Evolutionary conservation across 2,329 filamentous ascomycete species (phyloP), one percentile per base, ranked within the genome.

Genomic region (Pseudonectria buxi): DNA sequence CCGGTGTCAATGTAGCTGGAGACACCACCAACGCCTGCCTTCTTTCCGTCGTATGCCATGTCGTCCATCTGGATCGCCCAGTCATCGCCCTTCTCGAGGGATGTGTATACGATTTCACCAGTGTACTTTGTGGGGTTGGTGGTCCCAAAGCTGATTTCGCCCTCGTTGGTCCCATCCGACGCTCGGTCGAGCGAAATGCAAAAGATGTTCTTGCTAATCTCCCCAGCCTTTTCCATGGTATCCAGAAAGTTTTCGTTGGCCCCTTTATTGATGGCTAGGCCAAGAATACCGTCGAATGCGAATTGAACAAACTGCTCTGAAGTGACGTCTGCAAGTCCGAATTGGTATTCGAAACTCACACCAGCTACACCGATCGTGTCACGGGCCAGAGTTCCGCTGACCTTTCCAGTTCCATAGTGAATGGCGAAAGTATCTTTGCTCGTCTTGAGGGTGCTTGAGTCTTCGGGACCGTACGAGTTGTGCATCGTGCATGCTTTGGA

Each of bases 211-310:
- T 74, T 54, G 11, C 63, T 49, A 28, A 92, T 64, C 14, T 74
- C 51, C 14, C 72, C 69, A n/a, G 72, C 67, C 2, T 71, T 51
- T 12, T 68, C 65, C 29, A 94, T 61, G 2, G 71, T 64, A 26
- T 81, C 68, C 55, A 92, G 68, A 48, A 92, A 80, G 29, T 79
- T 85, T 14, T 83, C 74, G 5, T 73, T 72, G 25, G 65, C 67
- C 3, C 72, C 73, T 10, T 69, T 64, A 41, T 72, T 72, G 49
- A 81, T 78, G 12, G 84, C 83, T 15, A 94, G 64, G 4, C 87
- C 88, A 3, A 95, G 65, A 32, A 95, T 94, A 15, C 88, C 88
- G 56, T 95, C 88, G 59, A 94, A 88, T 2, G 86, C 83, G 50
- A 90, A 94, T 34, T 74, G 72, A 18, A 67, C 62, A 57, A 95